Conservation (phyloP, 805 yeast genomes). For the Schizosaccharomyces japonicus region DNA sequence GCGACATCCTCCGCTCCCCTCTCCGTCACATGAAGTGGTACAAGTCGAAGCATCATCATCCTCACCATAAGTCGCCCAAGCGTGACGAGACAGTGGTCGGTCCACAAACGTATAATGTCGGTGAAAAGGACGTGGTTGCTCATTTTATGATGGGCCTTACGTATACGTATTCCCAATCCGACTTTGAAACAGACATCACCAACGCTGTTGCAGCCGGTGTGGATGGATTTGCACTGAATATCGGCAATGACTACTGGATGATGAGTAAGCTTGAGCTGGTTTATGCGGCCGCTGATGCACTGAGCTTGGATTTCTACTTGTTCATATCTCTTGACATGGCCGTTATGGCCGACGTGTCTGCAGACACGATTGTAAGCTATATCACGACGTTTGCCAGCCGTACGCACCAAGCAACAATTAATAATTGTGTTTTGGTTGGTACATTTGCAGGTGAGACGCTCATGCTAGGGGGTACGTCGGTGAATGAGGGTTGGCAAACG, state of each 20-base stretch:
- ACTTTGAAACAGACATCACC: not conserved
- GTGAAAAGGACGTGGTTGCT: not conserved
- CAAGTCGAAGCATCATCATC: no score
- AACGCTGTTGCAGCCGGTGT: not conserved
- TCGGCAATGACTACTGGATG: constrained; percentile 4
- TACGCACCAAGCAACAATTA: not conserved
- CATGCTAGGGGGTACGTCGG: not conserved
- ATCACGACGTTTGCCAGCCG: not conserved
- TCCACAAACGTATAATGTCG: no score
- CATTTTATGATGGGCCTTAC: constrained; percentile 5
- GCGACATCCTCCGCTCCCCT: no score
- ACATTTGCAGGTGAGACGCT: not conserved
- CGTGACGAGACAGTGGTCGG: no score
- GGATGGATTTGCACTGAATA: constrained; percentile 3
- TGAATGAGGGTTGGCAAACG: constrained; percentile 1
- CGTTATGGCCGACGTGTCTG: not conserved
- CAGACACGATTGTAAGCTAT: not conserved
- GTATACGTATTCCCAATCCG: not conserved
- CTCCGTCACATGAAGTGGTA: no score
- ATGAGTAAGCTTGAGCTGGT: not conserved
- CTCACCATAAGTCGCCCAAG: no score
- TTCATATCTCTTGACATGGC: constrained; percentile 2
- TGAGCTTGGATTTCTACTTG: not conserved
- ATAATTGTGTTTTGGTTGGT: not conserved
- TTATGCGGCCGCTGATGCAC: constrained; percentile 2